phyloP scores from a whole-genome alignment of 2,329 filamentous ascomycete species.

The Eutypa lata region DNA sequence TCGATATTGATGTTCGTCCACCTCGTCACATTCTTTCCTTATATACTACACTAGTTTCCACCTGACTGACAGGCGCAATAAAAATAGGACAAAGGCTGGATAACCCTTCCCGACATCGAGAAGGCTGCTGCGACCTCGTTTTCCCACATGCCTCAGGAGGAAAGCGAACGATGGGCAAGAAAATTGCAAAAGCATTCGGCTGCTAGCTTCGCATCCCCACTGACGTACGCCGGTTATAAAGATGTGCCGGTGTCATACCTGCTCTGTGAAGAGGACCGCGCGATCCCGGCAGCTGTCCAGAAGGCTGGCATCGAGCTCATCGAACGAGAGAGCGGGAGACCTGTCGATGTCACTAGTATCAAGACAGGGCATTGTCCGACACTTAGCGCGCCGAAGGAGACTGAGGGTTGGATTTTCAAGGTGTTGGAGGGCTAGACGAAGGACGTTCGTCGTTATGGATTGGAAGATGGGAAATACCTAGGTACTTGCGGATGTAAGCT shows the following conservation, averaged over 20 bases:
- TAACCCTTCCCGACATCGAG: not conserved
- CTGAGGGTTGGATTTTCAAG: no score
- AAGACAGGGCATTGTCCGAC: conserved; percentile 32
- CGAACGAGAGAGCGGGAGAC: conserved; percentile 22
- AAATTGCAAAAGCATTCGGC: conserved; percentile 27
- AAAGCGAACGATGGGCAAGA: conserved; percentile 8
- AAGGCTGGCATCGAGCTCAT: conserved; percentile 29
- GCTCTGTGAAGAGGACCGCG: conserved; percentile 32
- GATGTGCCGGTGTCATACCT: conserved; percentile 38
- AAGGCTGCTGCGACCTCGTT: conserved; percentile 16
- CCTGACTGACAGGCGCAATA: not conserved
- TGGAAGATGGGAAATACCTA: no score
- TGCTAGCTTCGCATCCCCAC: conserved; percentile 27
- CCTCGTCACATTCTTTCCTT: no score
- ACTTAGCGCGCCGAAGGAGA: conserved; percentile 7
- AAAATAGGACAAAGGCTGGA: not conserved
- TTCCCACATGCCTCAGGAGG: conserved; percentile 22
- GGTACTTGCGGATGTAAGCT: no score
- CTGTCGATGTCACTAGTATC: conserved; percentile 36
- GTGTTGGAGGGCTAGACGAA: not conserved
- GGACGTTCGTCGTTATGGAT: no score
- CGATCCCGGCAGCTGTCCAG: conserved; percentile 30
- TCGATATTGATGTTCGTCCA: no score
- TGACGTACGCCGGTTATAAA: conserved; percentile 38
- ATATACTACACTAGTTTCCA: no score